Conservation (phyloP, 371 early-diverging fungal genomes). For the Rhizopus stolonifer region DNA sequence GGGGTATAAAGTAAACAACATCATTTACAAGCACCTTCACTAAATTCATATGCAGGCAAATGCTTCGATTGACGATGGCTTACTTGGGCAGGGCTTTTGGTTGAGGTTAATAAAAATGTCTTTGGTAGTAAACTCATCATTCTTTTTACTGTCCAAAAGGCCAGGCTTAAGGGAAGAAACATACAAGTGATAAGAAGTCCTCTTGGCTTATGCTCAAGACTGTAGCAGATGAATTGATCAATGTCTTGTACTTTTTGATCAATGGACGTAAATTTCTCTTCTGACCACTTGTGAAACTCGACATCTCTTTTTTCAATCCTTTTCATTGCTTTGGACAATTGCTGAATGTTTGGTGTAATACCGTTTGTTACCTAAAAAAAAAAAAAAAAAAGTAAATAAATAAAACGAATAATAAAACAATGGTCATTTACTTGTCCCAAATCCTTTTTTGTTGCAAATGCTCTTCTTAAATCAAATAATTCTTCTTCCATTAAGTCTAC, state of each 20-base stretch:
- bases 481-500: slow-evolving; percentile 58
- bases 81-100: not conserved
- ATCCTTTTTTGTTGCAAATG: slow-evolving; percentile 67
- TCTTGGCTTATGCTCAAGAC: slow-evolving; percentile 39
- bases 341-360: slow-evolving; percentile 30
- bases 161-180: not conserved
- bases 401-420: not conserved
- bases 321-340: slow-evolving; percentile 49
- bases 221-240: slow-evolving; percentile 47
- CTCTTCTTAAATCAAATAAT: slow-evolving; percentile 54
- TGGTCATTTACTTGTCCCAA: slow-evolving; percentile 42
- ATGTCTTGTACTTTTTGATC: slow-evolving; percentile 55
- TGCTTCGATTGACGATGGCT: too few relatives aligned
- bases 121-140: not conserved
- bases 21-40: too few relatives aligned
- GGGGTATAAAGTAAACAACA: too few relatives aligned
- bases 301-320: slow-evolving; percentile 54
- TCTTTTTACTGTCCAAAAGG: not conserved
- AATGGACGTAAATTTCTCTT: slow-evolving; percentile 52
- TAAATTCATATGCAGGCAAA: too few relatives aligned
- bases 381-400: not conserved
- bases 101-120: not conserved
- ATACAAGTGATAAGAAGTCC: not conserved
- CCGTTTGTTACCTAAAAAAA: slow-evolving; percentile 18
- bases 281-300: slow-evolving; percentile 46